phyloP scores from a whole-genome alignment of 1,284 basidiomycete species.

The Sparassis latifolia region DNA sequence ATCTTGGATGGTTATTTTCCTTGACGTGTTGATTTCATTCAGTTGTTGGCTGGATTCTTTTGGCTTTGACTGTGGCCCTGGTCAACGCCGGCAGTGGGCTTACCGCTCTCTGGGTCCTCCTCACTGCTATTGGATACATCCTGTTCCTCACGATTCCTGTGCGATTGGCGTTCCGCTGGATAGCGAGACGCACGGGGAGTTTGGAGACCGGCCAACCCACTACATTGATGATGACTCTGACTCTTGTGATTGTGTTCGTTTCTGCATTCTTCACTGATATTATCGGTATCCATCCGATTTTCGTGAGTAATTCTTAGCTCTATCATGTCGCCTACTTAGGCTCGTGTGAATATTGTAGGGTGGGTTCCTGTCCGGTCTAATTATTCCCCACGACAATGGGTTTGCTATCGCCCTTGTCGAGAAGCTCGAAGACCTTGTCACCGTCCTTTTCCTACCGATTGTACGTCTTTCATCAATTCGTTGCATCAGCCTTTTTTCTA shows the following conservation, averaged over 20 bases:
- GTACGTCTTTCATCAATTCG: background rate
- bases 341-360: conserved; percentile 31
- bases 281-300: conserved; percentile 70
- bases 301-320: conserved; percentile 33
- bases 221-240: conserved; percentile 71
- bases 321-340: background rate
- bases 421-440: conserved; percentile 75
- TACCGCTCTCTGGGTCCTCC: conserved; percentile 57
- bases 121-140: conserved; percentile 50
- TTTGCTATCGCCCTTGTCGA: conserved; percentile 74
- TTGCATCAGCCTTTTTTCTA: background rate
- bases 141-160: conserved; percentile 62
- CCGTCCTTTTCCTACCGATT: conserved; percentile 70
- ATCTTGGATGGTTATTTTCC: background rate
- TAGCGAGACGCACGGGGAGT: conserved; percentile 66
- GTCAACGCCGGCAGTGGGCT: conserved; percentile 51
- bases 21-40: background rate
- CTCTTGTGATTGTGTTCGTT: conserved; percentile 70
- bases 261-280: conserved; percentile 88
- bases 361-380: conserved; percentile 83
- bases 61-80: conserved; percentile 56
- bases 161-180: conserved; percentile 58
- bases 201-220: conserved; percentile 72
- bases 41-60: conserved; percentile 43
- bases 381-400: conserved; percentile 85